Evolutionary conservation across 495 filamentous ascomycete species (phyloP).

Genomic region (Pseudotulostoma volvatum): DNA sequence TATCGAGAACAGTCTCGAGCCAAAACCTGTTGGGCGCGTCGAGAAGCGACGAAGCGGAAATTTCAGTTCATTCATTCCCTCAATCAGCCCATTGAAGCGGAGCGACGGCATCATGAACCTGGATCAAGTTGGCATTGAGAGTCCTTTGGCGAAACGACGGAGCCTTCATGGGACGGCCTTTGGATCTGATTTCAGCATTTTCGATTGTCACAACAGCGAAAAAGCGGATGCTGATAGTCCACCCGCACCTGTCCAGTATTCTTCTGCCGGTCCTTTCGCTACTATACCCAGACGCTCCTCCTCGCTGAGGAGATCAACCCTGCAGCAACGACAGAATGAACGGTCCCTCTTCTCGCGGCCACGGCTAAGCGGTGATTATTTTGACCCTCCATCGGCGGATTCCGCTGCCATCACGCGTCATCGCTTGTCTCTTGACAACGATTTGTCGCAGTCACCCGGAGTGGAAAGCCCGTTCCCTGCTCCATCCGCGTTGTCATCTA

Average conservation of each 20-base stretch:
- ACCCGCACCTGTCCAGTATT: slow-evolving; percentile 13
- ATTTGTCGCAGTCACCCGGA: slow-evolving; percentile 41
- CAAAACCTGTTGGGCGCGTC: slow-evolving; percentile 13
- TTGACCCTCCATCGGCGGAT: slow-evolving; percentile 13
- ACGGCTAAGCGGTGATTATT: slow-evolving; percentile 19
- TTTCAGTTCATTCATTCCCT: slow-evolving; percentile 32
- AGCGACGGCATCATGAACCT: slow-evolving; percentile 81
- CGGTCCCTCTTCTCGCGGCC: slow-evolving; percentile 40
- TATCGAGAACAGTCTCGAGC: background rate
- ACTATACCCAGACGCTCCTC: slow-evolving; percentile 40
- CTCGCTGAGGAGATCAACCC: slow-evolving; percentile 67
- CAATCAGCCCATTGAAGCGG: slow-evolving; percentile 79
- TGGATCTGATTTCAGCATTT: slow-evolving; percentile 50
- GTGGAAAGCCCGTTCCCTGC: slow-evolving; percentile 48
- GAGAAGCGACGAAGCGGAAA: slow-evolving; percentile 33
- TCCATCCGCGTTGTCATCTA: slow-evolving; percentile 12
- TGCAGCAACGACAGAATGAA: slow-evolving; percentile 62
- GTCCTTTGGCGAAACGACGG: slow-evolving; percentile 72
- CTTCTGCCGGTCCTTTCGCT: slow-evolving; percentile 23
- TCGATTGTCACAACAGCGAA: slow-evolving; percentile 31
- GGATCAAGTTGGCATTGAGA: slow-evolving; percentile 59
- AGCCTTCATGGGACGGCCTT: slow-evolving; percentile 57
- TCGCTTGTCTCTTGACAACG: slow-evolving; percentile 59
- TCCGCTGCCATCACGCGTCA: slow-evolving; percentile 33
- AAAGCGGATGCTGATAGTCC: slow-evolving; percentile 9